A percentile compares a stretch with the other conserved stretches of the same genome.
phyloP scores from a whole-genome alignment of 805 yeast species.

The Spathaspora boniae region DNA sequence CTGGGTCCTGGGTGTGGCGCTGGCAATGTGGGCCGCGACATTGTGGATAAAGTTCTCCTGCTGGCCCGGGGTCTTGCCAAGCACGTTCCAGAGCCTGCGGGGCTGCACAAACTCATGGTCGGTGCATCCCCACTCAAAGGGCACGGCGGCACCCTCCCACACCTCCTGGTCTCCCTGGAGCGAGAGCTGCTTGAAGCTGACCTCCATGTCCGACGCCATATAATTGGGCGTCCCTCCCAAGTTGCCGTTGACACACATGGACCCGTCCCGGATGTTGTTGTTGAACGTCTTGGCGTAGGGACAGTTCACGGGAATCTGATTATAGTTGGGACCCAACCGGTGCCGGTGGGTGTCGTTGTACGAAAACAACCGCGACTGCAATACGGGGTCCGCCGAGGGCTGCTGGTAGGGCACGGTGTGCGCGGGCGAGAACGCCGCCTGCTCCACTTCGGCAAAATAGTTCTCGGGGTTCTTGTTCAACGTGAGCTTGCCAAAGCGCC shows the following conservation, averaged over 20 bases:
- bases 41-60: constrained; percentile 83
- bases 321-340: constrained; percentile 72
- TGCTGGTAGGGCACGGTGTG: constrained; percentile 74
- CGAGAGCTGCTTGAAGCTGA: constrained; percentile 42
- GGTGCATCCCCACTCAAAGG: constrained; percentile 79
- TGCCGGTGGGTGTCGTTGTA: constrained; percentile 76
- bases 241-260: constrained; percentile 59
- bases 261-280: constrained; percentile 84
- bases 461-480: constrained; percentile 82
- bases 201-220: constrained; percentile 52
- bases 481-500: constrained; percentile 77
- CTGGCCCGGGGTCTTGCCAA: constrained; percentile 75
- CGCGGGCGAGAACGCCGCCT: constrained; percentile 66
- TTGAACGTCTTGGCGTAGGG: constrained; percentile 51
- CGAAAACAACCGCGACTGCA: constrained; percentile 73
- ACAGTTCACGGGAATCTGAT: constrained; percentile 86
- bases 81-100: constrained; percentile 69
- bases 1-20: constrained; percentile 73
- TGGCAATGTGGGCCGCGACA: constrained; percentile 67
- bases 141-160: constrained; percentile 79
- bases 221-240: constrained; percentile 78
- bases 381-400: constrained; percentile 73
- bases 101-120: constrained; percentile 82
- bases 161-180: constrained; percentile 69
- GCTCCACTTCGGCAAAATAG: constrained; percentile 71